These are phyloP conservation scores for Clarkia xantiana DNA, from an alignment of 345 rosid genomes.

Conservation along the genomic window DNA sequence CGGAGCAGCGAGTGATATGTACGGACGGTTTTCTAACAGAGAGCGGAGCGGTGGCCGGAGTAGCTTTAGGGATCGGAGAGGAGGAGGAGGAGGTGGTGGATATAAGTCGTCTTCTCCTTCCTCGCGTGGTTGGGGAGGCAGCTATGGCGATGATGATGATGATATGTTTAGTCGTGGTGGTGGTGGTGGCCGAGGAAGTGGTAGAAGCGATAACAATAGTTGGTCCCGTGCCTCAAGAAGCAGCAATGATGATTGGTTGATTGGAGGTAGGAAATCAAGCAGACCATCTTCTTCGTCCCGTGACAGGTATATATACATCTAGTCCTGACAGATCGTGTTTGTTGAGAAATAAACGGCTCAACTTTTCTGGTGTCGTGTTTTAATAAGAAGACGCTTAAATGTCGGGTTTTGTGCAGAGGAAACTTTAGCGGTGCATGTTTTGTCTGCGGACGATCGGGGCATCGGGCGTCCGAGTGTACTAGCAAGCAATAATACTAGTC, in stretches of 20 bases:
- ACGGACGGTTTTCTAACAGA: slow-evolving; percentile 70
- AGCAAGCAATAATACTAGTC: slow-evolving; percentile 12
- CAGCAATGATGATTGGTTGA: slow-evolving; percentile 64
- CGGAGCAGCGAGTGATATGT: slow-evolving; percentile 65
- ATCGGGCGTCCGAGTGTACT: slow-evolving; percentile 83
- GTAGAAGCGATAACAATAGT: slow-evolving; percentile 26
- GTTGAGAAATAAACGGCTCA: too few species aligned
- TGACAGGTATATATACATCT: slow-evolving; percentile 27
- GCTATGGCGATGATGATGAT: slow-evolving; percentile 34
- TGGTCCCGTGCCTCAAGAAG: slow-evolving; percentile 43
- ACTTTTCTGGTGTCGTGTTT: too few species aligned
- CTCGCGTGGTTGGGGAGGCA: slow-evolving; percentile 48
- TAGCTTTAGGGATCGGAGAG: slow-evolving; percentile 32
- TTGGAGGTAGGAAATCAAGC: slow-evolving; percentile 50
- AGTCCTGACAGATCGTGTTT: too few species aligned
- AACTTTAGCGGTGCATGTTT: slow-evolving; percentile 78
- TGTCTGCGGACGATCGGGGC: slow-evolving; percentile 65
- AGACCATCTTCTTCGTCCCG: slow-evolving; percentile 23
- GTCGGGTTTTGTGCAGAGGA: slow-evolving; percentile 12
- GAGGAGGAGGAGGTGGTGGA: slow-evolving; percentile 42
- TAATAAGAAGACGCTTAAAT: too few species aligned
- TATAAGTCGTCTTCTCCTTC: slow-evolving; percentile 10
- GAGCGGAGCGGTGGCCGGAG: slow-evolving; percentile 44
- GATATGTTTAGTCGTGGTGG: slow-evolving; percentile 30
- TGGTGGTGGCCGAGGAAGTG: slow-evolving; percentile 19